Base-by-base conservation (phyloP, 306 rosid species). In the Cucurbita pepo region DNA sequence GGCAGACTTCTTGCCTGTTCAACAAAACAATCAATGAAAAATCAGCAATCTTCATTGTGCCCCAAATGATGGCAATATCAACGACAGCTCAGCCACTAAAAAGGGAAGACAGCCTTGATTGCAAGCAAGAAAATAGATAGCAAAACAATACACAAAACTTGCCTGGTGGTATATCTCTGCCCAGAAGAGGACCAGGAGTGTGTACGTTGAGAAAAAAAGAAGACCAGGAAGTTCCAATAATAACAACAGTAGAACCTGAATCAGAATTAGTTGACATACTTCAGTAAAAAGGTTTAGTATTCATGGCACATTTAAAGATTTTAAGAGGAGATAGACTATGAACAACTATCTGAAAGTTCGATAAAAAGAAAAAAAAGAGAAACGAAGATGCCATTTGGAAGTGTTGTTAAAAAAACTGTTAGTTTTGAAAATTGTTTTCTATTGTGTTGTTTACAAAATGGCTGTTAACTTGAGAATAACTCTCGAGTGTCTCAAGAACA, bases 131-230 rank as follows among this genome's bases (percentile, higher is more conserved):
- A 5, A 15, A 44, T 1, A 67, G 14, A 60, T 12, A 77, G 54
- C 62, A 55, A 56, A 69, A 79, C 73, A 21, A 6, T 15, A 69
- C 16, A 51, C 18, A 73, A 0, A 43, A 67, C 87, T 82, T 81
- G 83, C 97, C 99, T 94, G 99, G 74, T 91, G 90, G 86, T 94
- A 89, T 74, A 94, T 94, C 84, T 94, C 97, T 56, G 99, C 97
- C 97, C 97, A 94, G 66, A 94, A 94, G 75, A 94, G 96, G 76
- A 85, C 99, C 47, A 94, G 85, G 75, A 94, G 95, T 14, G 98
- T 90, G 79, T 89, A 94, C 10, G 98, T 89, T 14, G 98, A 87
- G 88, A 94, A 91, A 80, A 94, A 94, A 4, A 94, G 82, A 53
- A 94, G 84, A 64, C 99, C 99, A 0, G 99, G 99, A 53, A 94